These are phyloP conservation scores for Suhomyces atakaporum DNA, from an alignment of 1,139 yeast species.

Conservation along the genomic window DNA sequence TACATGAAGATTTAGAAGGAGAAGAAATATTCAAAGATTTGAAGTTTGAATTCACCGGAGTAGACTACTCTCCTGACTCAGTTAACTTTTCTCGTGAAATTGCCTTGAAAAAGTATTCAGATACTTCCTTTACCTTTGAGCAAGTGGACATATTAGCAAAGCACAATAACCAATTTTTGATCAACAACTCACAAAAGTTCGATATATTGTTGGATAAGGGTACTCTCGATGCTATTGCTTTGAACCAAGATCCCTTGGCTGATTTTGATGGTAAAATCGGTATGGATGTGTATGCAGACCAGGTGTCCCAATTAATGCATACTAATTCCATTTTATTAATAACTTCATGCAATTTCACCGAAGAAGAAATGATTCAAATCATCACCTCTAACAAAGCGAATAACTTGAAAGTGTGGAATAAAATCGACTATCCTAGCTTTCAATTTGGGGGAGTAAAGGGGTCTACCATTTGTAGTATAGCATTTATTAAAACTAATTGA, in stretches of 20 bases:
- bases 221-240: conserved; percentile 93
- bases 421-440: conserved; percentile 74
- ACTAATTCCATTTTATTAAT: conserved; percentile 64
- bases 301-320: conserved; percentile 59
- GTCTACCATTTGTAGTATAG: conserved; percentile 82
- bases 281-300: conserved; percentile 62
- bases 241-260: conserved; percentile 58
- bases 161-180: conserved; percentile 35
- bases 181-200: conserved; percentile 39
- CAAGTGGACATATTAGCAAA: conserved; percentile 47
- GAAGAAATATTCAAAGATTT: conserved; percentile 45
- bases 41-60: conserved; percentile 54
- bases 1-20: conserved; percentile 55
- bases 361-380: conserved; percentile 62
- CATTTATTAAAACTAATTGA: conserved; percentile 50
- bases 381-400: conserved; percentile 41
- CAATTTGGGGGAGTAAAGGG: conserved; percentile 90
- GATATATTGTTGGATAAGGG: conserved; percentile 91
- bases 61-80: conserved; percentile 84
- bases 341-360: conserved; percentile 95
- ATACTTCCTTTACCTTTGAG: conserved; percentile 41
- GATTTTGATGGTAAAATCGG: conserved; percentile 50
- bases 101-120: conserved; percentile 42
- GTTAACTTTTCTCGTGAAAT: conserved; percentile 70
- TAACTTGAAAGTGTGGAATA: conserved; percentile 55